These are phyloP conservation scores for Platanthera guangdongensis DNA, from an alignment of 106 monocot genomes.

Conservation along the genomic window DNA sequence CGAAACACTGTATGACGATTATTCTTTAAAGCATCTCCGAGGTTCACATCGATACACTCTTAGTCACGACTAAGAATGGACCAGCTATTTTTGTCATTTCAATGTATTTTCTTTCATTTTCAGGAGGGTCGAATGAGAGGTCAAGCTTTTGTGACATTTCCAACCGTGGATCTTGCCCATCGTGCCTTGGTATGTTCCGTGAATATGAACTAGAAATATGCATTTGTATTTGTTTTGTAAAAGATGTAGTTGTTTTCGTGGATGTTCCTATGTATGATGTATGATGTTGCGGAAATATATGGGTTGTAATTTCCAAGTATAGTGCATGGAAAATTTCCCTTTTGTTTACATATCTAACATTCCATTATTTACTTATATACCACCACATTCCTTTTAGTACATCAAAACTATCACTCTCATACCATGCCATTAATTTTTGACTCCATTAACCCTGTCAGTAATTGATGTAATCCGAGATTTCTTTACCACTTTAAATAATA, in stretches of 20 bases:
- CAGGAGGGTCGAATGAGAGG: constrained; percentile 98
- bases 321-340: background rate
- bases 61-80: background rate
- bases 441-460: too few species aligned
- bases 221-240: background rate
- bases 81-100: background rate
- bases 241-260: background rate
- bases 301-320: too few species aligned
- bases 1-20: background rate
- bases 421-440: too few species aligned
- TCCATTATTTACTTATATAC: too few species aligned
- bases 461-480: too few species aligned
- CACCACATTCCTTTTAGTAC: too few species aligned
- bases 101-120: constrained; percentile 9
- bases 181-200: constrained; percentile 56
- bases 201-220: background rate
- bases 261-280: background rate
- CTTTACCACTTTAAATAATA: too few species aligned
- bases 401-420: too few species aligned
- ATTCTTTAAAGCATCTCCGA: background rate
- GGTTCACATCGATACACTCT: background rate
- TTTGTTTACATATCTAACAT: too few species aligned
- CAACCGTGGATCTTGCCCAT: constrained; percentile 78
- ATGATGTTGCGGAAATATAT: background rate
- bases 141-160: constrained; percentile 98